These are phyloP conservation scores for Gilbertella persicaria DNA, from an alignment of 371 early-diverging fungal genomes.

Conservation along the genomic window DNA sequence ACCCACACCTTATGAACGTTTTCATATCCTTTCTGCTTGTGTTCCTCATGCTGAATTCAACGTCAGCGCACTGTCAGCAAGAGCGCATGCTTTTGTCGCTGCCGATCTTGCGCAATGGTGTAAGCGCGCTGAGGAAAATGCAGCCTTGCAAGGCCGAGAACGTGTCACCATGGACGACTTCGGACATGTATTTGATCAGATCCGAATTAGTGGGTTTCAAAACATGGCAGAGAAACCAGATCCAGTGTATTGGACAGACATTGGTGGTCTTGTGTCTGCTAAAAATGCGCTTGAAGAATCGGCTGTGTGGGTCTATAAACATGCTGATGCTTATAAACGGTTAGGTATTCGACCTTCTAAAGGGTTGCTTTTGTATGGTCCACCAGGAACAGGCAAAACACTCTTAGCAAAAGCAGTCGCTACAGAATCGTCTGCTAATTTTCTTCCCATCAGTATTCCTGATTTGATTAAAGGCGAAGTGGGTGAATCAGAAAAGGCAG, in stretches of 20 bases:
- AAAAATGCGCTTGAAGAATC: conserved; percentile 88
- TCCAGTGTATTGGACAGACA: conserved; percentile 78
- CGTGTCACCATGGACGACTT: conserved; percentile 25
- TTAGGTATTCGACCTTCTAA: conserved; percentile 71
- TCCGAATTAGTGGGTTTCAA: conserved; percentile 42
- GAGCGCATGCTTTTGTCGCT: conserved; percentile 60
- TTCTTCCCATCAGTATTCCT: conserved; percentile 91
- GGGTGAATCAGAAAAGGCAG: conserved; percentile 93
- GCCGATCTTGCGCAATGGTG: conserved; percentile 60
- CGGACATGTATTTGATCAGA: conserved; percentile 27
- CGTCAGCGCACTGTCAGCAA: conserved; percentile 26
- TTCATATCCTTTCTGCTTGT: conserved; percentile 19
- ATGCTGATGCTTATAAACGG: conserved; percentile 60
- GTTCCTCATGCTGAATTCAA: background rate
- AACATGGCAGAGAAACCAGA: conserved; percentile 56
- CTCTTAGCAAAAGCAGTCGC: conserved; percentile 91
- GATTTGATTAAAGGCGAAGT: conserved; percentile 95
- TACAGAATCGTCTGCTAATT: conserved; percentile 89
- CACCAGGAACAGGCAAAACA: conserved; percentile 95
- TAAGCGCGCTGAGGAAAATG: conserved; percentile 38
- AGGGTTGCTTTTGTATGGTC: conserved; percentile 81
- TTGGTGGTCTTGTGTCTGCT: conserved; percentile 92
- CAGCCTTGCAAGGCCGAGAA: conserved; percentile 6
- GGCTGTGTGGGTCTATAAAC: conserved; percentile 87
- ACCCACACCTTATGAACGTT: conserved; percentile 57